These are phyloP conservation scores for Huntiella moniliformis DNA, from an alignment of 2,329 filamentous ascomycete genomes.

Conservation along the genomic window DNA sequence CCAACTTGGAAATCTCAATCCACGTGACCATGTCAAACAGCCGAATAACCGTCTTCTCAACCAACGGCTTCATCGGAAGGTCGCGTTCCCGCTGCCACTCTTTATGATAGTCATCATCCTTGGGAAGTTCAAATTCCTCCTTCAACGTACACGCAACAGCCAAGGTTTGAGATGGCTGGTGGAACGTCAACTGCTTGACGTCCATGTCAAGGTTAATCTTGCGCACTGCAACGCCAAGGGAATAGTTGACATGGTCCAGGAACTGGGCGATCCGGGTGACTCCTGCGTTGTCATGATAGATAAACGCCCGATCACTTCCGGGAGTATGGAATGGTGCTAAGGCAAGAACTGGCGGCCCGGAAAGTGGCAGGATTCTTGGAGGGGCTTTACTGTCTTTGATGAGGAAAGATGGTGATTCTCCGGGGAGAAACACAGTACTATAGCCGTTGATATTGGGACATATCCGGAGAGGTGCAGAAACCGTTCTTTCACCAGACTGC, in stretches of 20 bases:
- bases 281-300: constrained; percentile 59
- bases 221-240: constrained; percentile 56
- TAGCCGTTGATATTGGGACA: constrained; percentile 56
- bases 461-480: constrained; percentile 34
- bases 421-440: constrained; percentile 65
- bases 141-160: constrained; percentile 50
- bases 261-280: constrained; percentile 56
- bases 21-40: constrained; percentile 62
- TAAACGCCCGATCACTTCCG: constrained; percentile 63
- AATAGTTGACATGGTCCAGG: constrained; percentile 43
- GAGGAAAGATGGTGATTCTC: constrained; percentile 61
- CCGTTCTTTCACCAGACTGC: constrained; percentile 27
- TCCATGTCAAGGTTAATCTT: constrained; percentile 55
- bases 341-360: constrained; percentile 47
- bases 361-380: constrained; percentile 56
- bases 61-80: constrained; percentile 37
- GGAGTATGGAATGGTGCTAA: constrained; percentile 62
- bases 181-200: constrained; percentile 56
- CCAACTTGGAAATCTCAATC: constrained; percentile 57
- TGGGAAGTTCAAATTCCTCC: constrained; percentile 64
- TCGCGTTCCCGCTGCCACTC: constrained; percentile 62
- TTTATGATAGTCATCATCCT: constrained; percentile 66
- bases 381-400: constrained; percentile 62
- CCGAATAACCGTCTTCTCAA: constrained; percentile 55
- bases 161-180: constrained; percentile 55